Base-by-base conservation (phyloP, 805 yeast species). In the Cyberlindnera sargentensis region DNA sequence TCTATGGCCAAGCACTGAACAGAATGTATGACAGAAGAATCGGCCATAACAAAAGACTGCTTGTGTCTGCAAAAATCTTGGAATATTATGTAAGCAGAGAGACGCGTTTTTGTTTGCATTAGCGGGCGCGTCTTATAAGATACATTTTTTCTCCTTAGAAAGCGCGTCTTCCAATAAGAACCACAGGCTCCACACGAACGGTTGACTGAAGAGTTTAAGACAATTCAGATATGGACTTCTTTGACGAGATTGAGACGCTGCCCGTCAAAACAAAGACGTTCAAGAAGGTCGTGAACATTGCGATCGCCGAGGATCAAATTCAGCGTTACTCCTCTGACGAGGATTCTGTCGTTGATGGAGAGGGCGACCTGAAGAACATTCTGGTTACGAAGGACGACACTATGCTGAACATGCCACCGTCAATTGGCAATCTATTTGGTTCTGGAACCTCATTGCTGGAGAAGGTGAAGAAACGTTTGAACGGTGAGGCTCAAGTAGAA, bases 231-330 rank as follows among this genome's bases (percentile, higher is more conserved):
- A 56, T 56, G 60, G 60, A 56, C 8, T 31, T 56, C 27, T 31
- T 55, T 3, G 57, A 53, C 20, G 47, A 46, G 4, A 39, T 57
- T 10, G 60, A 57, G 7, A 33, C 46, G 2, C 46, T 33, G 29
- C 46, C 49, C 3, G 47, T 40, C 23, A 49, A 38, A 40, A 37
- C 46, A 6, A 54, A 40, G 37, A 56, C 58, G 0, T 57, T 56
- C 44, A 47, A 44, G 32, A 57, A 52, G 35, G 23, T 37, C n/a
- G 36, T 57, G 4, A 41, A 43, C 33, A 45, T 49, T 11, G 32
- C 37, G 3, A 42, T 36, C 5, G 33, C 38, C 8, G 42, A 32
- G 15, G 41, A 41, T 31, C n/a, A 26, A 11, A 15, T 15, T 15
- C 20, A 15, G 20, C 20, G 20, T 15, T 26, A 20, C 23, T 15